Conservation (phyloP, 148 eudicot genomes). For the Rhododendron griersonianum region DNA sequence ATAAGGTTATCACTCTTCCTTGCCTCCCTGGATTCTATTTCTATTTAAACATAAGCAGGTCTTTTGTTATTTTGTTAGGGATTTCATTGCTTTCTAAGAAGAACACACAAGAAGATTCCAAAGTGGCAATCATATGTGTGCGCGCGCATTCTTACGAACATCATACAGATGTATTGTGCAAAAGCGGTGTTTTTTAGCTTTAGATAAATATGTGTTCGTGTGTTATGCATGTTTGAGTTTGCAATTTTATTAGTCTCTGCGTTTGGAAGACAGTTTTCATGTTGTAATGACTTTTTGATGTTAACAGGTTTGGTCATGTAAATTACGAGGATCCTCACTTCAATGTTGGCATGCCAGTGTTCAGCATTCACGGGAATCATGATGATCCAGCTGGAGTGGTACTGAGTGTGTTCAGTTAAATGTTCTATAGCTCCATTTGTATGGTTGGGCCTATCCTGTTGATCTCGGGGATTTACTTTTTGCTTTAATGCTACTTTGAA, state of each 20-base stretch:
- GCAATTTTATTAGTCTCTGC: neutral
- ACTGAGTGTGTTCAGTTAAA: constrained; percentile 17
- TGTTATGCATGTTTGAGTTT: neutral
- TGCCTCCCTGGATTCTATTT: neutral
- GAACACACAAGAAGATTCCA: neutral
- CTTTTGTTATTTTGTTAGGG: neutral
- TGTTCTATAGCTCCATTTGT: neutral
- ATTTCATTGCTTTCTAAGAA: neutral
- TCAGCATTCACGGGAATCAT: constrained; percentile 99
- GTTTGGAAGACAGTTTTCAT: neutral
- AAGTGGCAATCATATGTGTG: neutral
- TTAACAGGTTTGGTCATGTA: constrained; percentile 91
- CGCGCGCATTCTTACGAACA: neutral
- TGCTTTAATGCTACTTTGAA: neutral
- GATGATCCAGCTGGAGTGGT: constrained; percentile 99
- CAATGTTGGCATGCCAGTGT: constrained; percentile 98
- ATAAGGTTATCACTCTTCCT: neutral
- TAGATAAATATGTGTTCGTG: neutral
- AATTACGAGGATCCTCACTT: constrained; percentile 98
- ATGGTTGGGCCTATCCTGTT: neutral
- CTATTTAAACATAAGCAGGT: neutral
- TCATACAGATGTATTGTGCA: neutral
- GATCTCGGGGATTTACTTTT: neutral
- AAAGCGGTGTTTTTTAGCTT: neutral
- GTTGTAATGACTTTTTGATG: constrained; percentile 2